Evolutionary conservation across 768 basidiomycete species (phyloP), one percentile per base, ranked within the genome.

Genomic region (Lactarius evosmus): DNA sequence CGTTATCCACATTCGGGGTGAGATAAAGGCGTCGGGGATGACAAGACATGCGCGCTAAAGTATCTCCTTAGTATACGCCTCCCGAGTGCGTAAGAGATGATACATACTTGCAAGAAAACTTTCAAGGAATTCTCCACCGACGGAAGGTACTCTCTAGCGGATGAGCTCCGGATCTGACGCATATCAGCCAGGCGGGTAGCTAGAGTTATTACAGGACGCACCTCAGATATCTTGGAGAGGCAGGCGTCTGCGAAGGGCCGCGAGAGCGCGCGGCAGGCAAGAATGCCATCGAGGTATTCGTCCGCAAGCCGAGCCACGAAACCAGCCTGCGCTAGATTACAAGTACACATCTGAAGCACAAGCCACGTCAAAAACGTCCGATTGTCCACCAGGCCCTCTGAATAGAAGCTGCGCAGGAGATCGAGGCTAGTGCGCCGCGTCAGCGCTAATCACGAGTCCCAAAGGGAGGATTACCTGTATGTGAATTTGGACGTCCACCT

Each of bases 291-390:
- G 5, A 91, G 74, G 72, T 93, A 93, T 72, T 93, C 91, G 68
- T 93, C 89, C 7, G 82, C 84, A n/a, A 94, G 75, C 56, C 87
- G 82, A 30, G 82, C 83, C 14, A 93, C 75, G 70, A 94, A 93
- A 3, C 86, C 87, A 16, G 85, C 83, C 75, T 94, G 91, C 3
- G 92, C 91, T 30, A 93, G 81, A 71, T 93, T 93, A 70, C 87
- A 91, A 3, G 77, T 79, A n/a, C 73, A 71, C 83, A 90, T 85
- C 70, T 92, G 89, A 62, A 88, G 84, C 22, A 90, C 86, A 29
- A 93, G 77, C 91, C 91, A 93, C 16, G 80, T 75, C 7, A 93
- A 80, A 73, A 93, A 91, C 0, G 88, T 86, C 41, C 81, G 81
- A 68, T 85, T 85, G 68, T 94, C 91, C 16, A 94, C 87, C 17